Conservation (phyloP, 352 stramenopile genomes). For the Pythium phragmitis region DNA sequence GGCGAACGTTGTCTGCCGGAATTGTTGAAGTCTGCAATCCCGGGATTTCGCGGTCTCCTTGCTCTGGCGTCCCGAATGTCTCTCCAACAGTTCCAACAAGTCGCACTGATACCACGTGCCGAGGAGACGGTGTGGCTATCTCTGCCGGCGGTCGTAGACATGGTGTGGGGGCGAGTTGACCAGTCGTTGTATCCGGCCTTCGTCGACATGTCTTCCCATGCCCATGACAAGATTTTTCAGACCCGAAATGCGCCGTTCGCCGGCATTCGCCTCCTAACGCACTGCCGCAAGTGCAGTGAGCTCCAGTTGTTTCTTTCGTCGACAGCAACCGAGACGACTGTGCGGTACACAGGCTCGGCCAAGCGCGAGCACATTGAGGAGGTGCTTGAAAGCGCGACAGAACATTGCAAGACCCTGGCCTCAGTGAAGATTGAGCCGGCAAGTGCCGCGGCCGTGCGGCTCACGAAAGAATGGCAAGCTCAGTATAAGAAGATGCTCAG, state of each 20-base stretch:
- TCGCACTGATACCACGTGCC: not conserved
- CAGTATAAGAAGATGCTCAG: not conserved
- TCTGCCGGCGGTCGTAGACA: not conserved
- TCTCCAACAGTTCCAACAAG: not conserved
- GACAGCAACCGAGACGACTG: not conserved
- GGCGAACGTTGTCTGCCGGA: not conserved
- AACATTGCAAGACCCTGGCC: not conserved
- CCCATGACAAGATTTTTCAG: not conserved
- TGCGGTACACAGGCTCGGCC: not conserved
- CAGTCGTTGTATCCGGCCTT: not conserved
- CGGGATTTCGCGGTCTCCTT: not conserved
- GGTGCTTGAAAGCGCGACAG: not conserved
- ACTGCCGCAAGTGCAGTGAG: constrained; percentile 1
- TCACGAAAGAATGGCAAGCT: not conserved
- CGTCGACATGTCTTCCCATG: not conserved
- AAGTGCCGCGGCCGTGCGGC: not conserved
- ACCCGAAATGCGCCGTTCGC: not conserved
- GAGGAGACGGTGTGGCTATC: not conserved
- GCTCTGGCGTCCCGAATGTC: not conserved
- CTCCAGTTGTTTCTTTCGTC: not conserved
- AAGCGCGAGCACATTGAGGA: not conserved
- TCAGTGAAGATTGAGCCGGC: not conserved
- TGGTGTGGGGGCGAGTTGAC: not conserved
- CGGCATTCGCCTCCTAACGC: not conserved
- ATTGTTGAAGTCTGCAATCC: too few relatives aligned